Evolutionary conservation across 1,284 basidiomycete species (phyloP).

Genomic region (Tilletia setariae): DNA sequence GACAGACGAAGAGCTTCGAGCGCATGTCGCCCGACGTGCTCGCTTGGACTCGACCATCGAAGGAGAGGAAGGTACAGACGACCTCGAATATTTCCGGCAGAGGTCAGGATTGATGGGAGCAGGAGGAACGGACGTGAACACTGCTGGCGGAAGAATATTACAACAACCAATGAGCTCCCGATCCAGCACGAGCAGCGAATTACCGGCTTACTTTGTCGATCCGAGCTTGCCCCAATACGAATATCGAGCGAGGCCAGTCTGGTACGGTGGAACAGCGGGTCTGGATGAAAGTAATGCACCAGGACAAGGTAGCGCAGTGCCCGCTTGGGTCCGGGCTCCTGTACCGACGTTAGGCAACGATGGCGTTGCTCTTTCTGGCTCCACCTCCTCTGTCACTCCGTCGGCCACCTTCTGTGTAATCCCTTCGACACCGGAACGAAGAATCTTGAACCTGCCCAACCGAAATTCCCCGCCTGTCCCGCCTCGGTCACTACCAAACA

Average conservation of each 20-base stretch:
- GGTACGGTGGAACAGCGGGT: no score
- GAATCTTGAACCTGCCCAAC: constrained; percentile 1
- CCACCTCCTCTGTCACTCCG: neutral
- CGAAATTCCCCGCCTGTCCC: constrained; percentile 9
- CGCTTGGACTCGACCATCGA: no score
- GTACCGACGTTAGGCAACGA: no score
- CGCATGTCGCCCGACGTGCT: neutral
- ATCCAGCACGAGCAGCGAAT: neutral
- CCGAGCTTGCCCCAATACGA: constrained; percentile 11
- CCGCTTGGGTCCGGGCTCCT: neutral
- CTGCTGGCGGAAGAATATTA: no score
- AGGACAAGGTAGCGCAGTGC: neutral
- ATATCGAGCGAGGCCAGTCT: constrained; percentile 5
- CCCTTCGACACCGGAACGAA: neutral
- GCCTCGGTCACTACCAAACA: constrained; percentile 3
- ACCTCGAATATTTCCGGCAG: no score
- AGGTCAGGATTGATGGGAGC: no score
- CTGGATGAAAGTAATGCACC: neutral
- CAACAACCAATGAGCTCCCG: neutral
- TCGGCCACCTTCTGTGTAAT: neutral
- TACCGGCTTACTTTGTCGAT: constrained; percentile 10
- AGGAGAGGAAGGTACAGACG: no score
- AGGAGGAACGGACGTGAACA: neutral
- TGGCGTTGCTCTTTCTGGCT: neutral
- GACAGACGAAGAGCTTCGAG: neutral